Evolutionary conservation across 768 basidiomycete genomes (phyloP), one percentile per base, ranked within the genome.

Genomic region (Mycena leptocephala): DNA sequence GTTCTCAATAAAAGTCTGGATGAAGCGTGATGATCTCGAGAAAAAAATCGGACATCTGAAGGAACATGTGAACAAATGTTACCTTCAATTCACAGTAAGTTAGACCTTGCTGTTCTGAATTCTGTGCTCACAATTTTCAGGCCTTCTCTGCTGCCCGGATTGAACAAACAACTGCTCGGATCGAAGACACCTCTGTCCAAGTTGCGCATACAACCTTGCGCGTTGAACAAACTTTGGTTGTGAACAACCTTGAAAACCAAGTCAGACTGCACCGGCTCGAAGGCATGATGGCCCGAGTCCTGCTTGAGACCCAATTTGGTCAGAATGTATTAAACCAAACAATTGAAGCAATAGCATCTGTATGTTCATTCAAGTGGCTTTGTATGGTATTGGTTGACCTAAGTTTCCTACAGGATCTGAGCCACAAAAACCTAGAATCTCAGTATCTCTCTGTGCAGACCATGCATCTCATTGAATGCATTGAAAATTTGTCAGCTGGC

Each of bases 11-110:
- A 58, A 58, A 13, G 32, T 24, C 16, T 78, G 76, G 76, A 32
- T 62, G 5, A 75, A 78, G 62, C 74, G 73, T 2, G 69, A 78
- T 33, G 56, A 78, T 14, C 26, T 78, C 14, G 74, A 78, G 56
- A 24, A 16, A 0, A 48, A 74, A 35, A 74, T 77, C 14, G 6
- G 20, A 5, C 28, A 28, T 26, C 43, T 77, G 53, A 74, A 67
- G 46, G 63, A 75, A 18, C 76, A 67, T 62, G 70, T 71, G 7
- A 75, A 62, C 22, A 67, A 65, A n/a, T 78, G 76, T 24, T 71
- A 32, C 14, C 10, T 61, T 28, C 35, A 70, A 41, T 78, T 78
- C 26, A 71, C 64, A 20, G 77, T 63, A 16, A 43, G 68, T 32
- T 14, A 24, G 5, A 20, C 28, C n/a, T 16, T 33, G 2, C 32